phyloP scores from a whole-genome alignment of 495 filamentous ascomycete genomes.

The Glonium stellatum region DNA sequence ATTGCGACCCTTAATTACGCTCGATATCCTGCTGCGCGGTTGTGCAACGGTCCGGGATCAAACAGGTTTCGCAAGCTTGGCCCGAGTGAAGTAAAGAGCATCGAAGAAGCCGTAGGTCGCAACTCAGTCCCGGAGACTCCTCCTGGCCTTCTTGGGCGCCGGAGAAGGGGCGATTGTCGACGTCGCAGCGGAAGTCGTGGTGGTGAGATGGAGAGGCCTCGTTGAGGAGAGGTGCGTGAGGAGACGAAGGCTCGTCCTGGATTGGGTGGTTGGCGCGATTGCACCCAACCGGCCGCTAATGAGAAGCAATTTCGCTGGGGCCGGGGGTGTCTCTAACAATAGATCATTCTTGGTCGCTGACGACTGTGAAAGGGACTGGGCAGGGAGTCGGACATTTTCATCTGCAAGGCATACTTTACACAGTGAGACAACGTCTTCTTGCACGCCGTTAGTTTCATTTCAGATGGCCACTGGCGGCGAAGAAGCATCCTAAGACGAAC shows the following conservation, averaged over 20 bases:
- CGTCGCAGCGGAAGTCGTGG: conserved; percentile 25
- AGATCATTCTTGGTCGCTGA: neutral
- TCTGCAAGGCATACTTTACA: neutral
- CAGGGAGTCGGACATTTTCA: neutral
- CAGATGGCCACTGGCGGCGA: no score
- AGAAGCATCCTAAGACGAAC: no score
- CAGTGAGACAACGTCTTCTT: no score
- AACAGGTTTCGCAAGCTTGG: neutral
- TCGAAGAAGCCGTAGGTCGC: neutral
- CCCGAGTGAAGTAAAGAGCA: neutral
- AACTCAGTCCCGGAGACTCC: neutral
- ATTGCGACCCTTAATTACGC: conserved; percentile 8
- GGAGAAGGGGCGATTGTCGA: conserved; percentile 23
- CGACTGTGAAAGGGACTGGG: neutral
- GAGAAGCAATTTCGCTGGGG: neutral
- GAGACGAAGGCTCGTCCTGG: neutral
- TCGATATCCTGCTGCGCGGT: conserved; percentile 14
- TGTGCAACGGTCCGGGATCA: neutral
- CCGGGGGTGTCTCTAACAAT: neutral
- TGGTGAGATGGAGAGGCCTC: conserved; percentile 6
- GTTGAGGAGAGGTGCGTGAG: neutral
- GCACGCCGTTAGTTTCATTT: no score
- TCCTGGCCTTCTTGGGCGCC: conserved; percentile 14
- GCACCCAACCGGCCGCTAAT: neutral
- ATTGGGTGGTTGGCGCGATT: neutral